Conservation (phyloP, 257 asterid species). For the Eucommia ulmoides region DNA sequence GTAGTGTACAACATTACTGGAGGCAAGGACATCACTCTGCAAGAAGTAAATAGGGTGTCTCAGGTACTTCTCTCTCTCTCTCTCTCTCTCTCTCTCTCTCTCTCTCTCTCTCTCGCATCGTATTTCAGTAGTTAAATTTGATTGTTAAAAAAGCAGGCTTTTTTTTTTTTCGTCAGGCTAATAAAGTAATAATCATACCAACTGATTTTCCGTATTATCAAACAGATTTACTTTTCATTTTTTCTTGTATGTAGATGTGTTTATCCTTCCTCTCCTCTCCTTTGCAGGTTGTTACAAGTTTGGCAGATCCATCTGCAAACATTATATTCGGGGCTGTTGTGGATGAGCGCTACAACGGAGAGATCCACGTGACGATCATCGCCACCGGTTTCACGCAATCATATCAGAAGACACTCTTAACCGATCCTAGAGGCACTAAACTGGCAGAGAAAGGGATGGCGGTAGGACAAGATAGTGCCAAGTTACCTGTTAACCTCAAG, state of each 20-base stretch:
- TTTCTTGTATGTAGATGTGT: not conserved
- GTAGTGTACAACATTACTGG: constrained; percentile 97
- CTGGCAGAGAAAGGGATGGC: constrained; percentile 35
- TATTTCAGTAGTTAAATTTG: too few species aligned
- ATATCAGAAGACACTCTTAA: constrained; percentile 61
- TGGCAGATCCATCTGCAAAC: constrained; percentile 96
- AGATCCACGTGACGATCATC: constrained; percentile 87
- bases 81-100: too few species aligned
- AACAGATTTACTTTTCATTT: constrained; percentile 1
- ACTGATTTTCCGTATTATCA: too few species aligned
- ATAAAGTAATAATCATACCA: too few species aligned
- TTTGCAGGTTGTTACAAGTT: constrained; percentile 85
- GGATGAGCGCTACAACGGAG: constrained; percentile 89
- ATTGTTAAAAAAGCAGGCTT: not conserved
- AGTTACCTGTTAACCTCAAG: constrained; percentile 82
- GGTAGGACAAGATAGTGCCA: constrained; percentile 81
- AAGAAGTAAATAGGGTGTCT: constrained; percentile 93
- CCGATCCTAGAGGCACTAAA: constrained; percentile 79
- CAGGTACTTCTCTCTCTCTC: too few species aligned
- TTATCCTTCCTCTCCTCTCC: not conserved
- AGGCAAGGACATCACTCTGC: constrained; percentile 92
- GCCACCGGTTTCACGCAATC: constrained; percentile 96
- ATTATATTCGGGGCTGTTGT: constrained; percentile 98
- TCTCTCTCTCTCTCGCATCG: too few species aligned
- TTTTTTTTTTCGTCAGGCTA: too few species aligned